Base-by-base conservation (phyloP, 768 basidiomycete species). In the Terana coerulea region DNA sequence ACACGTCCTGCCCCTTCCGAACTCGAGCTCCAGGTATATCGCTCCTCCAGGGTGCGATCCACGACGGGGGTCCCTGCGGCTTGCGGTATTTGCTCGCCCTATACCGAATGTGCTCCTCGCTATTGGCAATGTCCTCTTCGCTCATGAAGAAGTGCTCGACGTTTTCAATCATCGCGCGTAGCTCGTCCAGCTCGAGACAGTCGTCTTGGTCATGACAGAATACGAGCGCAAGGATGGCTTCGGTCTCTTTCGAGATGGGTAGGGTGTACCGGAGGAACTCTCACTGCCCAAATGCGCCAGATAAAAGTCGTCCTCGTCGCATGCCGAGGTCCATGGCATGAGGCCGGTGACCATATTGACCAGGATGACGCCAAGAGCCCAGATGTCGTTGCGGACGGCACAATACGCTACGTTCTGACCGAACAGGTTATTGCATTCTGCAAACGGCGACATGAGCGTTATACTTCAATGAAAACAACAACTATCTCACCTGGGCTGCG, bases 251-350 rank as follows among this genome's bases (percentile, higher is more conserved):
- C 3, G 53, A 54, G 40, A 58, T 58, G 14, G 57, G 53, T 17
- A 54, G 31, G 31, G 45, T 30, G 28, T 26, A 43, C 14, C 51
- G 45, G 22, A 54, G 30, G 29, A 48, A 55, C 10, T 52, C 47
- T 9, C 45, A 45, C 30, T 51, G 22, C 25, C 29, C 25, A 15
- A 54, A 47, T 51, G 53, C 3, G 37, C 11, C 37, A 33, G 28
- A 51, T 53, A 61, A 7, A 11, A 26, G 17, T 37, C 33, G 47
- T 61, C 57, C 12, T 31, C 25, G 12, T 7, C 2, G 12, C 64
- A 67, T 3, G 77, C 76, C 53, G 71, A 68, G 48, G 67, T 64
- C 78, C 78, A 79, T 9, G 75, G 76, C 56, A 73, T 74, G n/a
- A 72, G 65, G 2, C 73, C 75, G 55, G 72, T 72, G 19, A 72